These are phyloP conservation scores for Alternaria sp. DNA, from an alignment of 2,329 filamentous ascomycete species.

Conservation along the genomic window DNA sequence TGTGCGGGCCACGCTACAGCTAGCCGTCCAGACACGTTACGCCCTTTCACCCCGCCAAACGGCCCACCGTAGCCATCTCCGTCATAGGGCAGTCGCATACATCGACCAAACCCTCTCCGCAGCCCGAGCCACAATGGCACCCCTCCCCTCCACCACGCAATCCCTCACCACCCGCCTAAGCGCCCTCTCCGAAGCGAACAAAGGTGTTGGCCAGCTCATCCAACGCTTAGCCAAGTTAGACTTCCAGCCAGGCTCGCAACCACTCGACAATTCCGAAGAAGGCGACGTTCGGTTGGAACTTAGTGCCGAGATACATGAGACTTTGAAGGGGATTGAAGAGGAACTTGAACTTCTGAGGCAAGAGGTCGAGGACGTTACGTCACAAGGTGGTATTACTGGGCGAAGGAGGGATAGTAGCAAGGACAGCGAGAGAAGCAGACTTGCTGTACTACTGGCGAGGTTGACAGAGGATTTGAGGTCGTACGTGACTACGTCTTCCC, in stretches of 20 bases:
- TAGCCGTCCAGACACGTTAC: slow-evolving; percentile 26
- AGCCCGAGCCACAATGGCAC: slow-evolving; percentile 43
- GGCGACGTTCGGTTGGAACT: slow-evolving; percentile 75
- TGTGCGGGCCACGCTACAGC: slow-evolving; percentile 20
- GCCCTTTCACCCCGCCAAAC: slow-evolving; percentile 22
- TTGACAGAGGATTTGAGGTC: slow-evolving; percentile 74
- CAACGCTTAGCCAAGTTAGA: slow-evolving; percentile 66
- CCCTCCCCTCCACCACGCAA: slow-evolving; percentile 44
- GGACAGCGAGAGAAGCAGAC: slow-evolving; percentile 69
- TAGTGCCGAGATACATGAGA: slow-evolving; percentile 79
- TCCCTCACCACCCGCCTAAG: slow-evolving; percentile 59
- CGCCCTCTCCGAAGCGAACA: slow-evolving; percentile 63
- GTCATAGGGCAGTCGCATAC: slow-evolving; percentile 40
- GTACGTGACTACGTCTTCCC: slow-evolving; percentile 57
- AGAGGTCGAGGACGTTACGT: slow-evolving; percentile 75
- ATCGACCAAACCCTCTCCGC: slow-evolving; percentile 38
- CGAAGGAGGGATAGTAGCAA: slow-evolving; percentile 60
- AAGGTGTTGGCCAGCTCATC: slow-evolving; percentile 63
- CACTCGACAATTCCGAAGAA: slow-evolving; percentile 64
- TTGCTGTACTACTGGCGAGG: slow-evolving; percentile 72
- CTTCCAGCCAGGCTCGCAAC: slow-evolving; percentile 69
- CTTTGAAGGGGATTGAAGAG: slow-evolving; percentile 79
- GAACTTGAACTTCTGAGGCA: slow-evolving; percentile 82
- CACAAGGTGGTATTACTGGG: slow-evolving; percentile 45
- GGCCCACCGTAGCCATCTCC: slow-evolving; percentile 34